Percentiles rank a stretch among this genome's conserved stretches.
Conservation (phyloP, 257 asterid genomes). For the Echites panduratus region DNA sequence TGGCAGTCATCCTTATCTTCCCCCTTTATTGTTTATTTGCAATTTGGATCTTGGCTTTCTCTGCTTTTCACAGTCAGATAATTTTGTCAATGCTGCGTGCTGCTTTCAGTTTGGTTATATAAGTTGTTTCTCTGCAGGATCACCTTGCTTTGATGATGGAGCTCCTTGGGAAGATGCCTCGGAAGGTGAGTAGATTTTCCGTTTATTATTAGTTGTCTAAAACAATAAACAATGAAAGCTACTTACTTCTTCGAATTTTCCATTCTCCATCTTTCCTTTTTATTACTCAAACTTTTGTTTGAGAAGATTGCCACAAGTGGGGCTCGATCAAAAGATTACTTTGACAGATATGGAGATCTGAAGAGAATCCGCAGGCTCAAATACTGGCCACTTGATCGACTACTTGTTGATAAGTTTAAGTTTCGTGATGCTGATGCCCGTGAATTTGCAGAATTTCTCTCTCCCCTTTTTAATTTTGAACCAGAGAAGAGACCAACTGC, state of each 20-base stretch:
- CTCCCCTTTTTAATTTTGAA: slow-evolving; percentile 76
- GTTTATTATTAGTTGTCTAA: slow-evolving; percentile 12
- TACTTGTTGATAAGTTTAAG: slow-evolving; percentile 67
- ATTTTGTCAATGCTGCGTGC: slow-evolving; percentile 6
- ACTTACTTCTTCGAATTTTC: neutral
- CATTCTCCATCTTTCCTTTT: neutral
- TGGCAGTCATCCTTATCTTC: neutral
- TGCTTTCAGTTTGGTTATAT: slow-evolving; percentile 14
- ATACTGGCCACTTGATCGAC: slow-evolving; percentile 57
- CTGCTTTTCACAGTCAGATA: neutral
- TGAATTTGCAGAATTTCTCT: slow-evolving; percentile 61
- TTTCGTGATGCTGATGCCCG: slow-evolving; percentile 59
- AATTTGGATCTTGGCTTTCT: neutral
- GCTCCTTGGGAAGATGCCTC: slow-evolving; percentile 90
- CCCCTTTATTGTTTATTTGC: neutral
- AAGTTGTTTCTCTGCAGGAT: slow-evolving; percentile 42
- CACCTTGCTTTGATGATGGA: slow-evolving; percentile 99
- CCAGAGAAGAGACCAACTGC: slow-evolving; percentile 95
- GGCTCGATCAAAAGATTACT: slow-evolving; percentile 79
- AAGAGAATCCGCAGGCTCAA: slow-evolving; percentile 91
- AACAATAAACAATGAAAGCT: slow-evolving; percentile 1
- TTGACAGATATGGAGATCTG: slow-evolving; percentile 87
- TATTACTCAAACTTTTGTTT: slow-evolving; percentile 12
- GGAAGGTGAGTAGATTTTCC: slow-evolving; percentile 48
- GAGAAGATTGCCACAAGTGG: slow-evolving; percentile 72